Percentiles rank a stretch among this genome's conserved stretches.
phyloP scores from a whole-genome alignment of 768 basidiomycete species.

The Phanerochaete carnosa region DNA sequence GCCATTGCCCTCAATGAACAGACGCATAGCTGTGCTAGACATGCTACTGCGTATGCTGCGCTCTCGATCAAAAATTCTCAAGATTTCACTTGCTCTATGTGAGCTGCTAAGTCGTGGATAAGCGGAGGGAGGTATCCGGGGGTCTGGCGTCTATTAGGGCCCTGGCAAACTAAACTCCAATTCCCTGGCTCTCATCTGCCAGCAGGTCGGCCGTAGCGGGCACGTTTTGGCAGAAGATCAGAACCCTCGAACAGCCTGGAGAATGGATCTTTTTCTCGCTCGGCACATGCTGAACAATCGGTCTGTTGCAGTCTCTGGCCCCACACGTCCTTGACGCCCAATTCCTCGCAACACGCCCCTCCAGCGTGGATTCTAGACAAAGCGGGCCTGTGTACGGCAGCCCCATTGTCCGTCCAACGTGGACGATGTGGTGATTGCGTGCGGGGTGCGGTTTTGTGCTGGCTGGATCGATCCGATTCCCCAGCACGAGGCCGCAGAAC shows the following conservation, averaged over 20 bases:
- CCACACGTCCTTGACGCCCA: neutral
- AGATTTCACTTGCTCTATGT: too few relatives aligned
- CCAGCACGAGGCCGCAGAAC: neutral
- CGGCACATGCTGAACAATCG: neutral
- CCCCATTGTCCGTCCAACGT: neutral
- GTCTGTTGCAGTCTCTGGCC: neutral
- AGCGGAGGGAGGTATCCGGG: neutral
- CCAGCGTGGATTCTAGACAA: neutral
- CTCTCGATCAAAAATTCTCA: neutral
- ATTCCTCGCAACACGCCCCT: neutral
- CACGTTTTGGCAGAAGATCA: conserved; percentile 21
- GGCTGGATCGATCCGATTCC: neutral
- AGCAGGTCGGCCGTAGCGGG: conserved; percentile 8
- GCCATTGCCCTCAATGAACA: neutral
- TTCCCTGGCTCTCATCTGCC: conserved; percentile 5
- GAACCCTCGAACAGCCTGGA: conserved; percentile 13
- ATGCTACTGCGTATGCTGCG: neutral
- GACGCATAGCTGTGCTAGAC: too few relatives aligned
- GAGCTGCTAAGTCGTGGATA: neutral
- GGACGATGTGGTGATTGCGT: neutral
- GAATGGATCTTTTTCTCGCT: neutral
- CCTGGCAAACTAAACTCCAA: conserved; percentile 2
- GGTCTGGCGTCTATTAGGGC: neutral
- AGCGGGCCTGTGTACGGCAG: neutral
- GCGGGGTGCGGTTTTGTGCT: neutral